These are phyloP conservation scores for Solanum tarijense DNA, from an alignment of 257 asterid species.

Conservation along the genomic window DNA sequence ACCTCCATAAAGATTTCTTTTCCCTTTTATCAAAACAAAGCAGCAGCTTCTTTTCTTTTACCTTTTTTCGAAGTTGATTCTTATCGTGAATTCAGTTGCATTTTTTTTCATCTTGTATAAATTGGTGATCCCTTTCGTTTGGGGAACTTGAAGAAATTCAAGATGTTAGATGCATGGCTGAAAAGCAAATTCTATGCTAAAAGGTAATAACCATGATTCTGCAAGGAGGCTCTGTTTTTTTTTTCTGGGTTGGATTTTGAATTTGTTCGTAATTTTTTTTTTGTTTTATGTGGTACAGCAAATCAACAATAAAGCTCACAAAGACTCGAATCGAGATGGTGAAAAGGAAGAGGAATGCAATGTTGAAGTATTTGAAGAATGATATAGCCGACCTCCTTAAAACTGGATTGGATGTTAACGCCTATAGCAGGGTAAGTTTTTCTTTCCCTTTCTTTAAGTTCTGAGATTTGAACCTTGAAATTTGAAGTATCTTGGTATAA, in stretches of 20 bases:
- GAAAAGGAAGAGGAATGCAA: slow-evolving; percentile 67
- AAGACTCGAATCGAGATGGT: slow-evolving; percentile 53
- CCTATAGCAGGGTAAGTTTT: slow-evolving; percentile 60
- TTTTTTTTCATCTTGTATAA: slow-evolving; percentile 17
- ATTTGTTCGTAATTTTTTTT: not conserved
- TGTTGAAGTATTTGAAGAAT: slow-evolving; percentile 59
- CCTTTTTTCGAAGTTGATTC: slow-evolving; percentile 14
- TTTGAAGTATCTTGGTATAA: not conserved
- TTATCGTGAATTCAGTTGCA: slow-evolving; percentile 12
- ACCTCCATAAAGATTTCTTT: not conserved
- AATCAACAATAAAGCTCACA: slow-evolving; percentile 49
- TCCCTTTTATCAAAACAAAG: not conserved
- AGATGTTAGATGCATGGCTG: slow-evolving; percentile 51
- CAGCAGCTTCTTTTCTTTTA: slow-evolving; percentile 28
- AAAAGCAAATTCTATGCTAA: slow-evolving; percentile 61
- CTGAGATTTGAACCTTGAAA: not conserved
- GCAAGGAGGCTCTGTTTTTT: not conserved
- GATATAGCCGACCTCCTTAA: slow-evolving; percentile 69
- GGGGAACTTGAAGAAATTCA: not conserved
- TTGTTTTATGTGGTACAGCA: slow-evolving; percentile 30
- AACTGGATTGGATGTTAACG: slow-evolving; percentile 44
- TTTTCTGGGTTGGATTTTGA: not conserved
- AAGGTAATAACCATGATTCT: slow-evolving; percentile 32
- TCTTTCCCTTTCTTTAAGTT: not conserved
- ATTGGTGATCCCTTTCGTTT: not conserved